phyloP scores from a whole-genome alignment of 2,329 filamentous ascomycete species.

The Dactylellina drechsleri region DNA sequence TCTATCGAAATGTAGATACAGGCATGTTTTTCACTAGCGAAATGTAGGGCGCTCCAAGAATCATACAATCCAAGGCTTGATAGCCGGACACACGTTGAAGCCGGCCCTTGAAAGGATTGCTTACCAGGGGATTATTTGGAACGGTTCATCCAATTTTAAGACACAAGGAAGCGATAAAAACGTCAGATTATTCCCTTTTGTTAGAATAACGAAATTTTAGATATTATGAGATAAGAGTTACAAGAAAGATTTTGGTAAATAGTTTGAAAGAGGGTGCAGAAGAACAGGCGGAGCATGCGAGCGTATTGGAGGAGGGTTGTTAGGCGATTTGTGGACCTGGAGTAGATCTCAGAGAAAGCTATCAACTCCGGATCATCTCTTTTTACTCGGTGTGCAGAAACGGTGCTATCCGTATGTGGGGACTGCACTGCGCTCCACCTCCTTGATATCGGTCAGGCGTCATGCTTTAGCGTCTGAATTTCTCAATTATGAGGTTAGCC shows the following conservation, averaged over 20 bases:
- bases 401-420: conserved; percentile 45
- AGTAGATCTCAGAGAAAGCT: conserved; percentile 31
- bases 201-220: conserved; percentile 32
- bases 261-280: conserved; percentile 25
- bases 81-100: conserved; percentile 17
- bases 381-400: conserved; percentile 42
- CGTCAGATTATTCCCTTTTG: not conserved
- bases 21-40: conserved; percentile 51
- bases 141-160: conserved; percentile 47
- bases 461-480: conserved; percentile 19
- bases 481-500: conserved; percentile 10
- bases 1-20: conserved; percentile 8
- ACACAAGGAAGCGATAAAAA: conserved; percentile 30
- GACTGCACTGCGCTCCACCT: conserved; percentile 20
- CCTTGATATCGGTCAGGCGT: conserved; percentile 25
- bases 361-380: conserved; percentile 40
- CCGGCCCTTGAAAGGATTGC: conserved; percentile 24
- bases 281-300: not conserved
- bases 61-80: conserved; percentile 18
- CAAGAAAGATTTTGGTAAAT: conserved; percentile 31
- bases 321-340: conserved; percentile 36
- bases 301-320: conserved; percentile 1
- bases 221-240: conserved; percentile 26
- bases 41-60: conserved; percentile 35
- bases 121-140: conserved; percentile 26